A percentile compares a stretch with the other conserved stretches of the same genome.
phyloP scores from a whole-genome alignment of 495 filamentous ascomycete genomes.

The Aspergillus affinis region DNA sequence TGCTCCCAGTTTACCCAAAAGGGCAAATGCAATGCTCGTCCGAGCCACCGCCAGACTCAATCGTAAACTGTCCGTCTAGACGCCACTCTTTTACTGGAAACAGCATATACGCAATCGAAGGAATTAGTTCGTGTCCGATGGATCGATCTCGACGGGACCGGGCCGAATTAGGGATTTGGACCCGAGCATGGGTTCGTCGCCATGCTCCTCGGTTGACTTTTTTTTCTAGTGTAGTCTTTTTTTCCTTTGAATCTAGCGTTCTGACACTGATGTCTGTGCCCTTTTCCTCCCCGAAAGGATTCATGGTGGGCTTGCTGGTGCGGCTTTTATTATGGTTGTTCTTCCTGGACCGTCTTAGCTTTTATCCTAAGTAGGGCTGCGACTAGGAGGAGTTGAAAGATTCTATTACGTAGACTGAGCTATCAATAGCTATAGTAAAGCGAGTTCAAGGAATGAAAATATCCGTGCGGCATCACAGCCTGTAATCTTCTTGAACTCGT shows the following conservation, averaged over 20 bases:
- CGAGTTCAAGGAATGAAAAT: too few relatives aligned
- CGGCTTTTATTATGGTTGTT: not conserved
- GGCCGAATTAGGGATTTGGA: not conserved
- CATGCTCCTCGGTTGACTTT: not conserved
- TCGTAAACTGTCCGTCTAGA: not conserved
- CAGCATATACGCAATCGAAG: conserved; percentile 9
- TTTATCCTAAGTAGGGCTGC: not conserved
- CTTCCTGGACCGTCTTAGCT: not conserved
- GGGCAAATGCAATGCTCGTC: not conserved
- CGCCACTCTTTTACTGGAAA: not conserved
- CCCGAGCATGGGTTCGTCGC: too few relatives aligned
- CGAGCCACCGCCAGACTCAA: too few relatives aligned
- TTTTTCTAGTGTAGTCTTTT: not conserved
- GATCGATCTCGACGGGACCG: not conserved
- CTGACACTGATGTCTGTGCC: not conserved
- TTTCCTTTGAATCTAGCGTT: not conserved
- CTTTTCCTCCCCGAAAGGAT: not conserved
- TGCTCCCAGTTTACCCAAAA: not conserved
- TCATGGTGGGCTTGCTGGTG: not conserved
- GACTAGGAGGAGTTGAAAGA: not conserved
- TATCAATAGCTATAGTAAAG: too few relatives aligned
- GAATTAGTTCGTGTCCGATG: not conserved
- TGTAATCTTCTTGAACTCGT: too few relatives aligned
- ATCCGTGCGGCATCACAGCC: too few relatives aligned
- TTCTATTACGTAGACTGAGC: not conserved